These are phyloP conservation scores for Phytophthora chlamydospora DNA, from an alignment of 352 stramenopile species.

Conservation along the genomic window DNA sequence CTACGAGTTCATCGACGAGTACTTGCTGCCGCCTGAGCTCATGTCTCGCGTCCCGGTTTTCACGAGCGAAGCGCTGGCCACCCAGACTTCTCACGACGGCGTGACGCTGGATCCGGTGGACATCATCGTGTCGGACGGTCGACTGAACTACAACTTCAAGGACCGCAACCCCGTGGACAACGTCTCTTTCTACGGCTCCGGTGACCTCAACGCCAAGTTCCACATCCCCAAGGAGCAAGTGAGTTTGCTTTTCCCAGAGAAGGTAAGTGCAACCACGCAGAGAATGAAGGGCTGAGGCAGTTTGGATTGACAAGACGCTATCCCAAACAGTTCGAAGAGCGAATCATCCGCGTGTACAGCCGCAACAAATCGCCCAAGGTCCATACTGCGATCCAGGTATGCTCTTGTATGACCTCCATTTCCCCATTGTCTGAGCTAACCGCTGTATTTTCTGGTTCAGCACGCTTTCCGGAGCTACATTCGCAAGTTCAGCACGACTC, in stretches of 20 bases:
- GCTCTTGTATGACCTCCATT: neutral
- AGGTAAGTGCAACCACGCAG: constrained; percentile 41
- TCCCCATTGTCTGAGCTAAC: too few species aligned
- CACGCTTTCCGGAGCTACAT: constrained; percentile 66
- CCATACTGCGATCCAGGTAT: constrained; percentile 68
- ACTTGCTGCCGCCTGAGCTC: constrained; percentile 65
- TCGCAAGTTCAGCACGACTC: constrained; percentile 65
- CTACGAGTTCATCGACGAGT: constrained; percentile 90
- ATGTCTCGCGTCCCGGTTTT: constrained; percentile 56
- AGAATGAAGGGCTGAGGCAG: too few species aligned
- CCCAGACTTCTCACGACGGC: constrained; percentile 45
- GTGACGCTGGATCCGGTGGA: constrained; percentile 65
- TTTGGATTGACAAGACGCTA: neutral
- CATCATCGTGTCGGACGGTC: constrained; percentile 81
- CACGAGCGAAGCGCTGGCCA: constrained; percentile 66
- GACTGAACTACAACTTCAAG: constrained; percentile 87
- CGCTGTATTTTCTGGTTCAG: constrained; percentile 22
- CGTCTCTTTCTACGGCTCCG: constrained; percentile 84
- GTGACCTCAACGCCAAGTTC: constrained; percentile 65
- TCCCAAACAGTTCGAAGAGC: constrained; percentile 74
- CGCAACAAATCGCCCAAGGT: constrained; percentile 54
- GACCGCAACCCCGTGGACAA: constrained; percentile 87
- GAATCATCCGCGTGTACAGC: constrained; percentile 81
- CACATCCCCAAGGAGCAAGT: constrained; percentile 84
- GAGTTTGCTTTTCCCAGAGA: constrained; percentile 82